phyloP scores from a whole-genome alignment of 164 flowering plant genomes.

The Amborella trichopoda region DNA sequence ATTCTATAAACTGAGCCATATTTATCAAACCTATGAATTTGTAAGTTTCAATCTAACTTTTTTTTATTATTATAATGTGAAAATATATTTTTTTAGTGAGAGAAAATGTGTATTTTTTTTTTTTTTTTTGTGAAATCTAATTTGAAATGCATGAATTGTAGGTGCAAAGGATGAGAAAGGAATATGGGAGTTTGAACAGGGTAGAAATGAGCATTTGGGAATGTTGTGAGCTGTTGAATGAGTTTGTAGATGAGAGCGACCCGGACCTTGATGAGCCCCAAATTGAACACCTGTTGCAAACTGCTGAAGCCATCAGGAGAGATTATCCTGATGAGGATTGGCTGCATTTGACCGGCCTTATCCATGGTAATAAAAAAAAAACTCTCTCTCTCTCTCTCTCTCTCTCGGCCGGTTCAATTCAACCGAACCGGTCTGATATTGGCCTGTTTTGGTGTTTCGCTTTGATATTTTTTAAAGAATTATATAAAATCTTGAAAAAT shows the following conservation, averaged over 20 bases:
- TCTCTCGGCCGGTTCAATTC: no score
- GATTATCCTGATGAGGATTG: constrained; percentile 37
- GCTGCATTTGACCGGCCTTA: constrained; percentile 33
- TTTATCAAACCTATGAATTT: constrained; percentile 27
- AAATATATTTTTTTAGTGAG: no score
- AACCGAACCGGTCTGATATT: no score
- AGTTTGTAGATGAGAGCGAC: constrained; percentile 31
- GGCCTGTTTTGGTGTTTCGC: no score
- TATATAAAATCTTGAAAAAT: no score
- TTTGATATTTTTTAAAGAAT: no score
- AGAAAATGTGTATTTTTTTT: no score
- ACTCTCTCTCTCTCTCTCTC: no score
- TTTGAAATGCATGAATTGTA: no score
- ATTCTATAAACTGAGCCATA: constrained; percentile 19
- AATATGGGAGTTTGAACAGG: constrained; percentile 21
- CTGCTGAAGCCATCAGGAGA: constrained; percentile 29
- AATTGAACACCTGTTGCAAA: constrained; percentile 29
- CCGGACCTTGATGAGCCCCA: constrained; percentile 40
- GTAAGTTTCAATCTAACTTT: constrained; percentile 12
- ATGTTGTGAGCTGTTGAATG: constrained; percentile 30
- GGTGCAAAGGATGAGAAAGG: constrained; percentile 23
- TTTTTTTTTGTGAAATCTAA: no score
- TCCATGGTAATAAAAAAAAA: no score
- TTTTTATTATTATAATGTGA: no score
- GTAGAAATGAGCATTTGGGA: constrained; percentile 33